phyloP scores from a whole-genome alignment of 441 rosid genomes.

The Croton setiger region DNA sequence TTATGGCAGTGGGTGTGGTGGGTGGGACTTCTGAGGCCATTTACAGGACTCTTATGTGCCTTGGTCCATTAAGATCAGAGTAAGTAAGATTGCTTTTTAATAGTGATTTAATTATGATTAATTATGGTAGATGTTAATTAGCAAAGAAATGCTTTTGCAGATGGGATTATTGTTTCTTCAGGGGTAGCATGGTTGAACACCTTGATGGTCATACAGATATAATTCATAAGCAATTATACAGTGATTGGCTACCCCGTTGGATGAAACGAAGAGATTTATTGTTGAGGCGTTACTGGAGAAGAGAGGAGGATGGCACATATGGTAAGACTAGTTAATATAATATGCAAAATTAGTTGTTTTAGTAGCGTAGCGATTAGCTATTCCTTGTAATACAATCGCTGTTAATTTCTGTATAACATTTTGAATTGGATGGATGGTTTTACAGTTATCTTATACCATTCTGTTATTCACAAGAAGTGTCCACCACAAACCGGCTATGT shows the following conservation, averaged over 20 bases:
- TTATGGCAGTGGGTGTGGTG: constrained; percentile 89
- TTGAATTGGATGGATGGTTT: constrained; percentile 16
- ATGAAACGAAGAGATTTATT: constrained; percentile 81
- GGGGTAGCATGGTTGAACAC: constrained; percentile 75
- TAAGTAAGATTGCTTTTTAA: constrained; percentile 32
- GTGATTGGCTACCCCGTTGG: constrained; percentile 87
- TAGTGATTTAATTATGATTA: background rate
- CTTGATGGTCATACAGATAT: constrained; percentile 93
- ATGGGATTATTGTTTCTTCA: constrained; percentile 87
- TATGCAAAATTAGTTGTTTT: no score
- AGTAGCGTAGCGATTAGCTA: no score
- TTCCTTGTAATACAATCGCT: no score
- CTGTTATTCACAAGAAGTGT: constrained; percentile 79
- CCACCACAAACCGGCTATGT: constrained; percentile 64
- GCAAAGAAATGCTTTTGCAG: constrained; percentile 37
- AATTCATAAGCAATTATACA: constrained; percentile 57
- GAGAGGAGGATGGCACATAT: constrained; percentile 95
- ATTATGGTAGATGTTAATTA: constrained; percentile 17
- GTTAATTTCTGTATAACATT: no score
- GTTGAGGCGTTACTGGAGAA: constrained; percentile 87
- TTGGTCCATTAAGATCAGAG: constrained; percentile 83
- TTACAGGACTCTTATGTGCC: constrained; percentile 72
- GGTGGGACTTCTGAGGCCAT: constrained; percentile 83
- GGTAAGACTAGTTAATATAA: constrained; percentile 34
- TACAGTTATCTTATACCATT: constrained; percentile 83